Evolutionary conservation across 202 grass and related monocot genomes (phyloP), one percentile per base, ranked within the genome.

Genomic region (Panicum hallii): DNA sequence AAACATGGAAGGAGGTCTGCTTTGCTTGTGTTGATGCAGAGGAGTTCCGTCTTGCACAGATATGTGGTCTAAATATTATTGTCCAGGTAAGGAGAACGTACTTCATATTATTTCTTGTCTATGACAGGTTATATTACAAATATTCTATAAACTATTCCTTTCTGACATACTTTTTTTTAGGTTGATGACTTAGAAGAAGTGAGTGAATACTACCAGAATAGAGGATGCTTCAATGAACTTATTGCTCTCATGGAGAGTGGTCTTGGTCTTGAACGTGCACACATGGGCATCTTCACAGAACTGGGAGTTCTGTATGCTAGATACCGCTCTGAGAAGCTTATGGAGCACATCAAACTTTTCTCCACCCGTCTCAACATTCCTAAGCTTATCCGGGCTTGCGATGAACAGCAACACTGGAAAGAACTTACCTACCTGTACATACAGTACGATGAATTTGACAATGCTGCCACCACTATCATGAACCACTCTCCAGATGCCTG

Each of bases 401-500:
- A 97, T 85, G 92, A 97, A 82, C 95, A 97, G 76, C 95, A 94
- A 41, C 94, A 97, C 86, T 97, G 94, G 94, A 91, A 91, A 84
- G 92, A 94, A 71, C 95, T 97, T 66, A 97, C 92, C 5, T 97
- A 94, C 74, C 83, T 97, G 17, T 94, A 94, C 76, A 94, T 97
- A 83, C 95, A 97, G 67, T 97, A 97, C 72, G 92, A 97, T 76
- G 95, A 97, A 63, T 97, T 97, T 75, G 95, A 97, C 77, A 97
- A 97, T 89, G 95, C 95, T 70, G 92, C 92, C 57, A 93, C 90
- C 30, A 97, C 95, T 74, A 97, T 97, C 56, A 97, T 97, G 95
- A 97, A 97, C 85, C 95, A 95, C 87, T 97, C 95, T 84, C 95
- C 95, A 82, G 95, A 97, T 89, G 92, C 95, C 73, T 97, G 95